These are phyloP conservation scores for Domatiomyces catenatus DNA, from an alignment of 2,329 filamentous ascomycete species.

Conservation along the genomic window DNA sequence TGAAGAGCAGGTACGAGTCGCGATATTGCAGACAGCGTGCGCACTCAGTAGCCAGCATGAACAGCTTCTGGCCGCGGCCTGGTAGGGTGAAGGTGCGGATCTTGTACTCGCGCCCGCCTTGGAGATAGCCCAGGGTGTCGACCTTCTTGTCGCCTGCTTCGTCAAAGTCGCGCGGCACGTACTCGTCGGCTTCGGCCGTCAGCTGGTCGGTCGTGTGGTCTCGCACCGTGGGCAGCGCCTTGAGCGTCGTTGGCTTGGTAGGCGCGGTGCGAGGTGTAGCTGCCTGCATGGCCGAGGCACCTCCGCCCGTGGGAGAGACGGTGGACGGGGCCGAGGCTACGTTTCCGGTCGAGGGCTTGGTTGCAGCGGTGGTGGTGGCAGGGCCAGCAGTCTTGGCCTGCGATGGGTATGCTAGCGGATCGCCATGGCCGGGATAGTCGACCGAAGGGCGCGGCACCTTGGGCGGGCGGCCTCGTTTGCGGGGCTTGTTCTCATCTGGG, in stretches of 20 bases:
- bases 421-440: slow-evolving; percentile 19
- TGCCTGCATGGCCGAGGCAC: slow-evolving; percentile 39
- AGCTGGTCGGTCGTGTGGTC: slow-evolving; percentile 97
- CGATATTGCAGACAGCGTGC: slow-evolving; percentile 84
- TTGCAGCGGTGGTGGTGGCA: slow-evolving; percentile 5
- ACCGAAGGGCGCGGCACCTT: slow-evolving; percentile 30
- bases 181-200: slow-evolving; percentile 78
- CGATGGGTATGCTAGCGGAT: slow-evolving; percentile 24
- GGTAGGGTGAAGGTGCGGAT: slow-evolving; percentile 90
- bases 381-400: slow-evolving; percentile 17
- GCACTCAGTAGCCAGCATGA: slow-evolving; percentile 97
- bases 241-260: slow-evolving; percentile 45
- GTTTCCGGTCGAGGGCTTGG: not conserved
- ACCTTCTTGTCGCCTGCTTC: slow-evolving; percentile 93
- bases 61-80: slow-evolving; percentile 79
- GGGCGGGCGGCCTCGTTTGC: slow-evolving; percentile 36
- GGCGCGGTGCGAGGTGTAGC: slow-evolving; percentile 37
- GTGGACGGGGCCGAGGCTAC: not conserved
- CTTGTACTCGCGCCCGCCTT: slow-evolving; percentile 72
- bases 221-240: slow-evolving; percentile 85
- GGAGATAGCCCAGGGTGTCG: slow-evolving; percentile 61
- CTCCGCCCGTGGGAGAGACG: not conserved
- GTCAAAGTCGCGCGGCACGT: slow-evolving; percentile 82
- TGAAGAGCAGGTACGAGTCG: slow-evolving; percentile 96
- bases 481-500: slow-evolving; percentile 25